Conservation (phyloP, 352 stramenopile species). For the Phytopythium helicoides region DNA sequence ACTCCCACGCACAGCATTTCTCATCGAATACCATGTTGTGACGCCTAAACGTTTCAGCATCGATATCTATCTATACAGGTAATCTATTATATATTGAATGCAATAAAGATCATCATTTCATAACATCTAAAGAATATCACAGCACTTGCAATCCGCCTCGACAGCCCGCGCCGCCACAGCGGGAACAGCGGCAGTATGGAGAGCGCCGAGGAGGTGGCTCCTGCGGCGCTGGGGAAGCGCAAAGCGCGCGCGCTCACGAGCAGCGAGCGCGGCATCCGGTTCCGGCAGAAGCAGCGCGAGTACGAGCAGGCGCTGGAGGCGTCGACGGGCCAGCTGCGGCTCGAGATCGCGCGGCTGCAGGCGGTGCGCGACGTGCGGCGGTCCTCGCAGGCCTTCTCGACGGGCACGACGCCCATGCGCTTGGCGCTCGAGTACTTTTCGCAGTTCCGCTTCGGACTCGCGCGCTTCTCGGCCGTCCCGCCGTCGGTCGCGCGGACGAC, state of each 20-base stretch:
- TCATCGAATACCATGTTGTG: too few species aligned
- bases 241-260: slow-evolving; percentile 12
- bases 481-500: neutral
- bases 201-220: too few species aligned
- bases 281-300: slow-evolving; percentile 24
- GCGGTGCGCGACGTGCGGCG: slow-evolving; percentile 15
- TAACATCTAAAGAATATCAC: too few species aligned
- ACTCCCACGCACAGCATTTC: too few species aligned
- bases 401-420: slow-evolving; percentile 14
- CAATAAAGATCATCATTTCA: too few species aligned
- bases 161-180: too few species aligned
- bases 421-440: slow-evolving; percentile 37
- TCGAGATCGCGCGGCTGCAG: slow-evolving; percentile 21
- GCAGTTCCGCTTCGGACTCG: slow-evolving; percentile 31
- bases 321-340: slow-evolving; percentile 14
- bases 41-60: too few species aligned
- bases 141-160: too few species aligned
- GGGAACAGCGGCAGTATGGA: too few species aligned
- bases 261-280: too few species aligned
- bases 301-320: slow-evolving; percentile 11
- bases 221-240: neutral
- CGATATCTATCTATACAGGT: too few species aligned
- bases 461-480: neutral
- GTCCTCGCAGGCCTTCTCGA: slow-evolving; percentile 10
- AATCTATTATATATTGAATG: too few species aligned